Evolutionary conservation across 108 stramenopile genomes (phyloP), one percentile per base, ranked within the genome.

Genomic region (Conticribra guillardii): DNA sequence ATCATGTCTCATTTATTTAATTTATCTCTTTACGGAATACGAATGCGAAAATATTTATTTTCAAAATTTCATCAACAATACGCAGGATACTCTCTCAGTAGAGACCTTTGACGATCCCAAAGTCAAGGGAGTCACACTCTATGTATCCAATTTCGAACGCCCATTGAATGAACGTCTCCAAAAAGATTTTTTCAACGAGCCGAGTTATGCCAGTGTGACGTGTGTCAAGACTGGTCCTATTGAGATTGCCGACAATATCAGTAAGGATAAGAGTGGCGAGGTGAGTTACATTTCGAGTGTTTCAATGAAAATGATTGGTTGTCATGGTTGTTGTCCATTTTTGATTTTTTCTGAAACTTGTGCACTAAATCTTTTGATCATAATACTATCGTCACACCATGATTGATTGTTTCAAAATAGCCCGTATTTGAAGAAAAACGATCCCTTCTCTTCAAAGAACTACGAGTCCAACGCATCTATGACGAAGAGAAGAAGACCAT

Each of bases 31-130:
- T 41, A 41, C 37, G 8, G 37, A 9, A 11, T 9, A 41, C 45
- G 47, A 14, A 22, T 9, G 44, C 28, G 21, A 8, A 11, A n/a
- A 4, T 5, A 67, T 19, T 23, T 21, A 14, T 19, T 27, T 28
- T 7, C 37, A 41, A 9, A 11, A 11, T 41, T 41, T 41, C 5
- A 41, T n/a, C n/a, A 41, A 41, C 37, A 41, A 9, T 41, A 41
- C 37, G 37, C 37, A 41, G 37, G 90, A 91, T 64, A 92, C 88
- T 27, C 85, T 91, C 17, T 45, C 73, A 24, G 84, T 90, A 27
- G 89, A 92, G 58, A 73, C 87, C 21, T 94, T 94, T 67, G 90
- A 88, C 64, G 93, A 94, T 69, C 96, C 96, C 44, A 96, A 96
- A 68, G 82, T 86, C 28, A 73, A 76, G 51, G 85, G 81, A 2